These are phyloP conservation scores for Phaeosphaeriaceae sp. DNA, from an alignment of 2,329 filamentous ascomycete species.

Conservation along the genomic window DNA sequence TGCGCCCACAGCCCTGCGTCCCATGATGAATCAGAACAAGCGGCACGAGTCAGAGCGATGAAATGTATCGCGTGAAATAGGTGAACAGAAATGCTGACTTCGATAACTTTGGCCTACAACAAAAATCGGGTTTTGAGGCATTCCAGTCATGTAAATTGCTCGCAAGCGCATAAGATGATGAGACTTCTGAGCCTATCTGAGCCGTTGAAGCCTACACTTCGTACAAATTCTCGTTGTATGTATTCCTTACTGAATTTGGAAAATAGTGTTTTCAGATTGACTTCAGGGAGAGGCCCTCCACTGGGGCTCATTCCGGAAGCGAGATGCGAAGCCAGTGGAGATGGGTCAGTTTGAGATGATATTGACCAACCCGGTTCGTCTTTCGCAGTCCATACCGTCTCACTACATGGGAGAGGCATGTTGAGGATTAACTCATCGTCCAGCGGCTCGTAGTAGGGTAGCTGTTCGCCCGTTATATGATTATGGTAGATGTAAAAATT, in stretches of 20 bases:
- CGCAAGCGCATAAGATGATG: neutral
- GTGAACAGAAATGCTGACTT: too few relatives aligned
- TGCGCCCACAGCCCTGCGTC: too few relatives aligned
- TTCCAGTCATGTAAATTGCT: neutral
- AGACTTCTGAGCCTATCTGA: neutral
- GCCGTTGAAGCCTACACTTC: neutral
- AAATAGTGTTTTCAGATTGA: neutral
- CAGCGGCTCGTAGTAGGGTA: neutral
- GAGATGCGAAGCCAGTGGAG: neutral
- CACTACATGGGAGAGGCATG: conserved; percentile 1
- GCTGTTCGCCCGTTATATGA: neutral
- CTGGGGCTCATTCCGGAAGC: neutral
- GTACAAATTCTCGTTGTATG: neutral
- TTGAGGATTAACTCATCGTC: neutral
- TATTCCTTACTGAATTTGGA: neutral
- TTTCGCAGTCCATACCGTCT: neutral
- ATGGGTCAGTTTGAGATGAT: neutral
- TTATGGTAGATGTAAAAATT: neutral
- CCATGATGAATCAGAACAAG: too few relatives aligned
- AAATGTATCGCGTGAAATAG: too few relatives aligned
- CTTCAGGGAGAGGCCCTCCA: neutral
- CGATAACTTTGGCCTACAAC: too few relatives aligned
- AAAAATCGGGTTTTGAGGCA: too few relatives aligned
- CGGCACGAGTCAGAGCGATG: too few relatives aligned
- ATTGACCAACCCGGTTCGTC: neutral